Evolutionary conservation across 1,284 basidiomycete genomes (phyloP), one percentile per base, ranked within the genome.

Genomic region (Heterobasidion parviporum): DNA sequence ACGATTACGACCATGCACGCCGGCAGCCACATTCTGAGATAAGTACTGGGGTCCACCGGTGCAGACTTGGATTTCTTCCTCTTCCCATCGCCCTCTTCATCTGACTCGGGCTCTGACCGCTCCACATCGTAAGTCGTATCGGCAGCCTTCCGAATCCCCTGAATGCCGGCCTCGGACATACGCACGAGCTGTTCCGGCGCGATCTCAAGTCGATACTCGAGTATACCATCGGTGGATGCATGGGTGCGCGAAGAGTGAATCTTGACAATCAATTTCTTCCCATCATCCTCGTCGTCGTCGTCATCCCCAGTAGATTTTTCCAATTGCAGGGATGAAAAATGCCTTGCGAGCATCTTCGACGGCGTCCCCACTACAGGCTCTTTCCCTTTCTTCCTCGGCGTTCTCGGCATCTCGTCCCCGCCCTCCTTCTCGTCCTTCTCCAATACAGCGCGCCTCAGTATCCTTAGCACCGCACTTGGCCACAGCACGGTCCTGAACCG

Each of bases 401-500:
- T 41, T 12, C 38, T 41, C 6, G 38, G 38, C 38, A 41, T 41
- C 38, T 12, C n/a, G 38, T n/a, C 38, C 38, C 18, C 14, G n/a
- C 26, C 26, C 9, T n/a, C 18, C 44, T n/a, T 9, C 7, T 45
- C 9, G 10, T 55, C 54, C 1, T 9, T 16, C 45, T 59, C 54
- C 57, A 32, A 50, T 32, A 14, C 50, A 16, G 18, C 54, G 16
- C 53, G 53, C 8, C 89, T 76, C 36, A 92, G 67, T 43, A 85
- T 81, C 34, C 89, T 77, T 45, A 86, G 72, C 14, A 87, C 78
- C 9, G 79, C 76, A 0, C 82, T 79, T 6, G 80, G 81, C 87
- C 89, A 92, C 18, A 92, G 76, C 6, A 90, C 77, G 0, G 82
- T 89, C 59, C 86, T 74, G 65, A 92, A 91, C 7, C 89, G 81